A percentile compares a stretch with the other conserved stretches of the same genome.
These are phyloP conservation scores for Delonix regia DNA, from an alignment of 306 rosid genomes.

Conservation along the genomic window DNA sequence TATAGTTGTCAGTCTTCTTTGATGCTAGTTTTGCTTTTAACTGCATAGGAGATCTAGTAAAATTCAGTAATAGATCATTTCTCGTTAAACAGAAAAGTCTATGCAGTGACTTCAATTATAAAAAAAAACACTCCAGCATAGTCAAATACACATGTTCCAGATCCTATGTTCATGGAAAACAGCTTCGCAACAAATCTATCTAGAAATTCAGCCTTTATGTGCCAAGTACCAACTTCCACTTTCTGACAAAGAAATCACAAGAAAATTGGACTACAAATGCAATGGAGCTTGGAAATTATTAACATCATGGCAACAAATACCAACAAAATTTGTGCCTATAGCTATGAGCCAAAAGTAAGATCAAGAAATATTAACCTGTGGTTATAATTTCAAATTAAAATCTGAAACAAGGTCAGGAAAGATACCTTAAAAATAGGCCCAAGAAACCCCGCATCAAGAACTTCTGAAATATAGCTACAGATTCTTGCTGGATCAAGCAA, in stretches of 20 bases:
- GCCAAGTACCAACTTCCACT: not conserved
- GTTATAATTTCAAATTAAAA: constrained; percentile 22
- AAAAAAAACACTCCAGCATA: no score
- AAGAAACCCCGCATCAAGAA: constrained; percentile 79
- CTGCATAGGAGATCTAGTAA: no score
- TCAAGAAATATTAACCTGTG: constrained; percentile 18
- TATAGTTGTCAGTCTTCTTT: not conserved
- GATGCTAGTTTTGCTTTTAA: not conserved
- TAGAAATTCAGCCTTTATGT: not conserved
- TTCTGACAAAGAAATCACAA: not conserved
- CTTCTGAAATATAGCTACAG: constrained; percentile 76
- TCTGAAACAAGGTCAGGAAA: constrained; percentile 21
- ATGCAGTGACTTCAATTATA: no score
- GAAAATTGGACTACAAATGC: not conserved
- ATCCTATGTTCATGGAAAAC: no score
- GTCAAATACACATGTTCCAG: no score
- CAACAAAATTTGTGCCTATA: not conserved
- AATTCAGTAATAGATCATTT: no score
- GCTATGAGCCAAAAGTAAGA: not conserved
- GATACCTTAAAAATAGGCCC: constrained; percentile 89
- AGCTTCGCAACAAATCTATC: no score
- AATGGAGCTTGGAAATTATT: not conserved
- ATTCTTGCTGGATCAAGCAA: constrained; percentile 61
- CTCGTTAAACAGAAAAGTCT: no score
- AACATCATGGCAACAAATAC: not conserved